These are phyloP conservation scores for Trichoderma orchidacearum DNA, from an alignment of 495 filamentous ascomycete species.

Conservation along the genomic window DNA sequence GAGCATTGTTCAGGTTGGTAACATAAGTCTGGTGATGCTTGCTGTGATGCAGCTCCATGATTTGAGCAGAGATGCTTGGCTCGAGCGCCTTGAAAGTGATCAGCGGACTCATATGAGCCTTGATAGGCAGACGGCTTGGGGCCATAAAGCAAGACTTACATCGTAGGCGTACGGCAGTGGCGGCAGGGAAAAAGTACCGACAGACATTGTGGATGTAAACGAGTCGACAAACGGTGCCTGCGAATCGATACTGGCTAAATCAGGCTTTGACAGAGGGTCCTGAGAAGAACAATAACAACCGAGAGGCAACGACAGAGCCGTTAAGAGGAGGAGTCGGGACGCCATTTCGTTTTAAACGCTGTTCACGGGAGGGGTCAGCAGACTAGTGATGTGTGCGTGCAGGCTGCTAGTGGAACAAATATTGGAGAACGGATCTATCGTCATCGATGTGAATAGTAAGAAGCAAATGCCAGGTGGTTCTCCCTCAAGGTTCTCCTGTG, in stretches of 20 bases:
- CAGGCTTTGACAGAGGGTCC: neutral
- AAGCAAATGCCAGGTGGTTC: too few relatives aligned
- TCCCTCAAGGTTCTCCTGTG: neutral
- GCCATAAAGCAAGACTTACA: conserved; percentile 15
- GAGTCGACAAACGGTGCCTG: neutral
- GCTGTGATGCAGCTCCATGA: conserved; percentile 80
- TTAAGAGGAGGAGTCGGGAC: neutral
- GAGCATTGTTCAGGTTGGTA: conserved; percentile 51
- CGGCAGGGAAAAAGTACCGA: conserved; percentile 22
- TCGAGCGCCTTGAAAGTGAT: conserved; percentile 49
- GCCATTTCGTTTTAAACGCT: neutral
- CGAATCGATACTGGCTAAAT: neutral
- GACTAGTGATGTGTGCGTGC: neutral
- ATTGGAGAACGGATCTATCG: too few relatives aligned
- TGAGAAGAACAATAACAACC: neutral
- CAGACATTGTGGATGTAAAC: conserved; percentile 11
- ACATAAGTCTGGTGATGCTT: conserved; percentile 67
- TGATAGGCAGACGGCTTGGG: too few relatives aligned
- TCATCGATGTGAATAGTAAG: neutral
- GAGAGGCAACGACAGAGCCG: neutral
- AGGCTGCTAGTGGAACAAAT: neutral
- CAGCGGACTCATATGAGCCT: neutral
- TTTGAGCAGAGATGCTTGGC: conserved; percentile 78
- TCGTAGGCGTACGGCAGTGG: conserved; percentile 30
- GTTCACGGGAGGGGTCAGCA: neutral